These are phyloP conservation scores for Neurospora hispaniola DNA, from an alignment of 495 filamentous ascomycete species.

Conservation along the genomic window DNA sequence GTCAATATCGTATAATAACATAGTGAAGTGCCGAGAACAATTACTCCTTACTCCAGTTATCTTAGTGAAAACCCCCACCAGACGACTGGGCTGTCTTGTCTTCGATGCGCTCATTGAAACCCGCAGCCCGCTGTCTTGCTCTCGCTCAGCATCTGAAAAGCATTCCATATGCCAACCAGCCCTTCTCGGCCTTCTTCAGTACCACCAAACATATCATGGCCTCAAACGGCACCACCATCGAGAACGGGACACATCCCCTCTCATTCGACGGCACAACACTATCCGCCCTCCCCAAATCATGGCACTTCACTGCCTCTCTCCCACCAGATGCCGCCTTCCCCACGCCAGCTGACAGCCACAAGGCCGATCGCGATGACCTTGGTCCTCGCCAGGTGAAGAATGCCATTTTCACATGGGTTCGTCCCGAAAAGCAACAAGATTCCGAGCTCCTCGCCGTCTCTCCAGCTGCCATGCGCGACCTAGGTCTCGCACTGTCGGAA, in stretches of 20 bases:
- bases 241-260: constrained; percentile 5
- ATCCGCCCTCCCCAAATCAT: constrained; percentile 71
- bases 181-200: constrained; percentile 16
- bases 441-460: constrained; percentile 76
- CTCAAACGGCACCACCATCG: constrained; percentile 11
- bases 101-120: constrained; percentile 20
- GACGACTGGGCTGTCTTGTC: neutral
- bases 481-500: constrained; percentile 59
- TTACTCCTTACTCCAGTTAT: neutral
- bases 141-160: constrained; percentile 16
- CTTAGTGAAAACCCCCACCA: neutral
- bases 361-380: constrained; percentile 63
- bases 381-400: constrained; percentile 75
- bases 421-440: constrained; percentile 57
- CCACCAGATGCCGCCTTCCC: constrained; percentile 71
- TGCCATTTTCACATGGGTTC: constrained; percentile 84
- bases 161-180: constrained; percentile 3
- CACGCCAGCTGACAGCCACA: constrained; percentile 68
- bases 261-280: constrained; percentile 35
- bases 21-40: neutral
- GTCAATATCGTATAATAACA: neutral
- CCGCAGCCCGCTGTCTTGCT: constrained; percentile 21
- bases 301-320: constrained; percentile 68
- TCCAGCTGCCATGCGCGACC: constrained; percentile 60
- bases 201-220: constrained; percentile 13